Conservation (phyloP, 176 grass and related monocot species). For the Olyra latifolia region DNA sequence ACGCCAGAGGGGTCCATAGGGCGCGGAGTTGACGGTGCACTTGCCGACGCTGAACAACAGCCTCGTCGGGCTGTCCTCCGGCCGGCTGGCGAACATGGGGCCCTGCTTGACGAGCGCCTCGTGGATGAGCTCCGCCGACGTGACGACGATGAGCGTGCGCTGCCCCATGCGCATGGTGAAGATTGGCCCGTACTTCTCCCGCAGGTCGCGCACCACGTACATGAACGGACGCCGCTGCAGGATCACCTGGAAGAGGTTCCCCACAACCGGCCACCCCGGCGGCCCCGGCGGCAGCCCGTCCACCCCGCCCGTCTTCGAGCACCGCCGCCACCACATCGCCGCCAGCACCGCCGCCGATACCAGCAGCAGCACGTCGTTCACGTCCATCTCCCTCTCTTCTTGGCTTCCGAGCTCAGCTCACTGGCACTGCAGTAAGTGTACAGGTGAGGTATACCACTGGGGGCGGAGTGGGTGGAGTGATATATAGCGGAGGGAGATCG, state of each 20-base stretch:
- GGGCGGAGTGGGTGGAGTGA: conserved; percentile 5
- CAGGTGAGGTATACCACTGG: not conserved
- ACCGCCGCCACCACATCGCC: conserved; percentile 73
- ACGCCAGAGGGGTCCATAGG: conserved; percentile 89
- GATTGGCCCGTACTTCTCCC: conserved; percentile 76
- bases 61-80: conserved; percentile 75
- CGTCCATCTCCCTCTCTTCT: conserved; percentile 35
- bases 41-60: conserved; percentile 94
- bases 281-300: conserved; percentile 77
- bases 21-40: conserved; percentile 89
- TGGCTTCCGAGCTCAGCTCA: not conserved
- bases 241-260: conserved; percentile 94
- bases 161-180: conserved; percentile 99
- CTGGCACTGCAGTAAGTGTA: not conserved
- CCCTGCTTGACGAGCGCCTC: conserved; percentile 89
- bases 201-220: conserved; percentile 89
- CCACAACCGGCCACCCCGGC: conserved; percentile 89
- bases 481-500: conserved; percentile 35
- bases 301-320: conserved; percentile 48
- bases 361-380: conserved; percentile 60
- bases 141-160: conserved; percentile 79
- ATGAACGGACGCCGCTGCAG: conserved; percentile 91
- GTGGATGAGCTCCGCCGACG: conserved; percentile 84
- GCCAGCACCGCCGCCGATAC: conserved; percentile 42
- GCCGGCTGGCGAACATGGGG: conserved; percentile 79